These are phyloP conservation scores for Globisporangium acanthophoron DNA, from an alignment of 352 stramenopile genomes.

Conservation along the genomic window DNA sequence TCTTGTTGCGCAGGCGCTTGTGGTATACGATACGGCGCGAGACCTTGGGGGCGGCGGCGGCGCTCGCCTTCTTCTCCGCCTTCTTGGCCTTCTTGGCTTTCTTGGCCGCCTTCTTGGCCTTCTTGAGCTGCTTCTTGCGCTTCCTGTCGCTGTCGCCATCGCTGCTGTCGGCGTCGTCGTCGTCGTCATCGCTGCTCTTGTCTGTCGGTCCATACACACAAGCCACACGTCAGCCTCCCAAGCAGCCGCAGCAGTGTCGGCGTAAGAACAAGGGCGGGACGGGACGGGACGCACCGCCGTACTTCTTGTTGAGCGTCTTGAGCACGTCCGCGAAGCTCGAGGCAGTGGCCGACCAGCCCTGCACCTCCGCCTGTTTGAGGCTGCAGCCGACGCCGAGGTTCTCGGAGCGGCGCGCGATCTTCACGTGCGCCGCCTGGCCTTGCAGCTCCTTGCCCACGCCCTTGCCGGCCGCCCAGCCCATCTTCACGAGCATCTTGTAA, in stretches of 20 bases:
- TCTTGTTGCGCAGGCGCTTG: constrained; percentile 84
- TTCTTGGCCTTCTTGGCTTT: constrained; percentile 53
- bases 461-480: constrained; percentile 94
- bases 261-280: not conserved
- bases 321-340: constrained; percentile 81
- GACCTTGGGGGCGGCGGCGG: constrained; percentile 23
- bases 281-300: constrained; percentile 26
- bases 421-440: constrained; percentile 82
- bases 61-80: constrained; percentile 41
- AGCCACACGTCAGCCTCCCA: not conserved
- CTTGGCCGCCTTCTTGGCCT: constrained; percentile 10
- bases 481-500: constrained; percentile 94
- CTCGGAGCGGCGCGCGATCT: constrained; percentile 84
- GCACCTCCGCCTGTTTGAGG: constrained; percentile 84
- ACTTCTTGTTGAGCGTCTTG: constrained; percentile 80
- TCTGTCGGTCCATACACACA: constrained; percentile 6
- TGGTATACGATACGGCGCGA: constrained; percentile 72
- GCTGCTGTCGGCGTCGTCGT: constrained; percentile 20
- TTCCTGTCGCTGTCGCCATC: constrained; percentile 27
- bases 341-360: constrained; percentile 80
- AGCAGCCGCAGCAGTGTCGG: not conserved
- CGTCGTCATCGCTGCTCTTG: constrained; percentile 31
- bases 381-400: constrained; percentile 90
- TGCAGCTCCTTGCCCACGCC: constrained; percentile 92
- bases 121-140: constrained; percentile 46